A percentile compares a stretch with the other conserved stretches of the same genome.
Conservation (phyloP, 805 yeast species). For the Myxozyma kluyveri region DNA sequence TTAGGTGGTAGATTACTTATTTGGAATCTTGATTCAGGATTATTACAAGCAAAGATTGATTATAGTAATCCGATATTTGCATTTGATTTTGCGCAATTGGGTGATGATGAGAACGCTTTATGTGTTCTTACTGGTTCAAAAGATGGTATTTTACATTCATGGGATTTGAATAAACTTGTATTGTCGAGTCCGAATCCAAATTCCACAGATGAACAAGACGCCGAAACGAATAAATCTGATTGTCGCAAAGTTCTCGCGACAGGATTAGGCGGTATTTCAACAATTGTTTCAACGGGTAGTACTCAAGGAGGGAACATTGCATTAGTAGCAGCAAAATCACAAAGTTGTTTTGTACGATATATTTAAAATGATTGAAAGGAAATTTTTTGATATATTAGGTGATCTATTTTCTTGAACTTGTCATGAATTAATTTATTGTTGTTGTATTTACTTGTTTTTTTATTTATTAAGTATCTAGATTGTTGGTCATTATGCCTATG, state of each 20-base stretch:
- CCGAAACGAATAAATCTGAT: neutral
- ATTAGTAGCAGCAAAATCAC: conserved; percentile 7
- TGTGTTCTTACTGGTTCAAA: conserved; percentile 23
- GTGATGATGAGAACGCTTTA: neutral
- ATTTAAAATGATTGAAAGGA: no score
- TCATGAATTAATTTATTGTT: neutral
- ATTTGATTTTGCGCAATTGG: conserved; percentile 8
- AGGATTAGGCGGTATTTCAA: conserved; percentile 22
- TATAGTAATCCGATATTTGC: conserved; percentile 23
- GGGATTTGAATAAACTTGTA: conserved; percentile 7
- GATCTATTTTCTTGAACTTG: neutral
- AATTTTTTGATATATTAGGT: no score
- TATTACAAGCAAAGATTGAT: conserved; percentile 15
- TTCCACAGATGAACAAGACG: neutral
- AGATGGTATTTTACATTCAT: conserved; percentile 19
- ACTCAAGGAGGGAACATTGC: neutral
- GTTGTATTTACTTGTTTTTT: neutral
- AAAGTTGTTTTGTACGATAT: conserved; percentile 14
- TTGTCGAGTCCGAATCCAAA: neutral
- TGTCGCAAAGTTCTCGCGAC: neutral
- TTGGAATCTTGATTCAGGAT: conserved; percentile 22
- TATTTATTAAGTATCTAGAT: no score
- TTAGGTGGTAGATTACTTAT: conserved; percentile 17
- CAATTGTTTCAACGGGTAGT: conserved; percentile 4
- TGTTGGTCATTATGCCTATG: no score